Evolutionary conservation across 306 rosid species (phyloP).

Genomic region (Hippophae gyantsensis): DNA sequence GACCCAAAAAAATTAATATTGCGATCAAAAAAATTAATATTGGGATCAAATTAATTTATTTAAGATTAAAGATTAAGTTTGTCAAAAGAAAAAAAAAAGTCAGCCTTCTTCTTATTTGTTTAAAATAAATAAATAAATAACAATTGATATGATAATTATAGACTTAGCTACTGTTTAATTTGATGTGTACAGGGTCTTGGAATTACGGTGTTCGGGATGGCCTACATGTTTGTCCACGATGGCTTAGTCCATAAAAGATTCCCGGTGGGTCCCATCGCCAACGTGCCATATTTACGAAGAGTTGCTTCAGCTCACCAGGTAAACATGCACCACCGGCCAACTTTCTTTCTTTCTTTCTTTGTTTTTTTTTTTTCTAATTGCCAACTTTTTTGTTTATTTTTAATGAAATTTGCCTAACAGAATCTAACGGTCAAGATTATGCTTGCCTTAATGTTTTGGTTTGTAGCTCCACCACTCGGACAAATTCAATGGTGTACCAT

Average conservation of each 20-base stretch:
- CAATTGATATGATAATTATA: too few relatives aligned
- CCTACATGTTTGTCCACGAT: slow-evolving; percentile 98
- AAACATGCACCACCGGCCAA: neutral
- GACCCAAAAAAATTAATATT: too few relatives aligned
- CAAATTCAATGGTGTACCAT: slow-evolving; percentile 84
- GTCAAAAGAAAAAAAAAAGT: too few relatives aligned
- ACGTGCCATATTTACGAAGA: slow-evolving; percentile 81
- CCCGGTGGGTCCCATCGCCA: slow-evolving; percentile 96
- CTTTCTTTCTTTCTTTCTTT: neutral
- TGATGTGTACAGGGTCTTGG: slow-evolving; percentile 62
- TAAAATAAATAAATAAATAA: neutral
- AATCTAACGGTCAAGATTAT: slow-evolving; percentile 20
- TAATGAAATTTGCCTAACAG: too few relatives aligned
- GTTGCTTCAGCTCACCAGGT: slow-evolving; percentile 96
- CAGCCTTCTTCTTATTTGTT: neutral
- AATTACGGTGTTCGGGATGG: slow-evolving; percentile 93
- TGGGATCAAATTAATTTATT: too few relatives aligned
- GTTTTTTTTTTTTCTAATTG: neutral
- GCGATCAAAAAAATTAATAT: too few relatives aligned
- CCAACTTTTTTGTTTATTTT: neutral
- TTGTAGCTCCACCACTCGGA: slow-evolving; percentile 89
- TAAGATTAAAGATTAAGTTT: too few relatives aligned
- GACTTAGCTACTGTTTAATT: neutral
- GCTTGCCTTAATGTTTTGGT: slow-evolving; percentile 15
- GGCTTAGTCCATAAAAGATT: slow-evolving; percentile 92